Base-by-base conservation (phyloP, 73 alveolate genomes). In the Paramecium primaurelia region DNA sequence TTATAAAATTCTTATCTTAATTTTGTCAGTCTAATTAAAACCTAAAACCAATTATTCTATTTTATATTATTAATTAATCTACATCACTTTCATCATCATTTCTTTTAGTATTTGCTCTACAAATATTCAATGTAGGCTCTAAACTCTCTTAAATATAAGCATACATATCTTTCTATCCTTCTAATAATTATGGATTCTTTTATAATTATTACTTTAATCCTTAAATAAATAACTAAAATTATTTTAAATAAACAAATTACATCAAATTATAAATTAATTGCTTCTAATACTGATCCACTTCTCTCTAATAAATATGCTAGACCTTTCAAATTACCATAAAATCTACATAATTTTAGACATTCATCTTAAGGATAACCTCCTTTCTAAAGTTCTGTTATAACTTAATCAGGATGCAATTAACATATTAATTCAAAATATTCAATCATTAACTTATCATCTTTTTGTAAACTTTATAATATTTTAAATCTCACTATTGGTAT, bases 341-440 rank as follows among this genome's bases (percentile, higher is more conserved):
- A 80, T 80, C 77, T 80, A 47, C 91, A 80, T 28, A 80, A 44
- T 22, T 80, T 80, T 8, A 80, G 47, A 20, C 91, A 80, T 80
- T 80, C 91, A 80, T 80, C 91, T 45, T 80, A 80, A 25, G 91
- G 91, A 80, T 80, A 80, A 3, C 91, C 91, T 42, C 91, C 91
- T 28, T 80, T 80, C 49, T 80, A 44, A 16, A 80, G 58, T 80
- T 80, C 91, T 20, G 58, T 20, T 16, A 80, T 47, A 80, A 80
- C 91, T 28, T 45, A 8, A 49, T 80, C 91, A 12, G 91, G 91
- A 80, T 80, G 91, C 49, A 80, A 80, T 80, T 80, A 25, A 44
- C 91, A 80, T 26, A 80, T 25, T 25, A 80, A 80, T 22, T 80
- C 91, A 80, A 80, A 80, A 80, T 42, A 80, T 80, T 80, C 91